phyloP scores from a whole-genome alignment of 306 rosid genomes.

The Lathyrus sativus region DNA sequence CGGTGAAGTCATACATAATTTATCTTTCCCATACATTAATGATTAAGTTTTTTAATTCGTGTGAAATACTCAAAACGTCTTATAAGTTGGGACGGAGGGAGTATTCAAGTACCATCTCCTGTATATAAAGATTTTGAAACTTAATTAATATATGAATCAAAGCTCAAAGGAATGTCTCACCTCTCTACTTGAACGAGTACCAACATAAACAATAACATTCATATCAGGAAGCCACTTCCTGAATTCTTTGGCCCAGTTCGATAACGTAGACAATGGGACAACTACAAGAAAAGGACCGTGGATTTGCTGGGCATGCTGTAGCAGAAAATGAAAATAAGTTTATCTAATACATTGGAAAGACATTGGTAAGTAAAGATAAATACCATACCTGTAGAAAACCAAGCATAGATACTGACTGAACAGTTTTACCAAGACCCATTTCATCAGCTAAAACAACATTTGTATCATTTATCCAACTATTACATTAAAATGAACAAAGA shows the following conservation, averaged over 20 bases:
- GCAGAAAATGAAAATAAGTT: constrained; percentile 24
- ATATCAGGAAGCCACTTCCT: constrained; percentile 99
- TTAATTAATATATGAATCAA: constrained; percentile 21
- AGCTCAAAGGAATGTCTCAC: constrained; percentile 50
- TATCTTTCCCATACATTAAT: no score
- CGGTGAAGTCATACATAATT: no score
- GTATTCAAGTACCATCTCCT: background rate
- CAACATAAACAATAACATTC: constrained; percentile 94
- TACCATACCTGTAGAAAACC: constrained; percentile 88
- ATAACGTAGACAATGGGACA: constrained; percentile 92
- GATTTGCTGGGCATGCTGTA: constrained; percentile 94
- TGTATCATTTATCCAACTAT: constrained; percentile 95
- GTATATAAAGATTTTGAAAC: background rate
- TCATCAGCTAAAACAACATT: constrained; percentile 99
- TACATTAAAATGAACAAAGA: constrained; percentile 40
- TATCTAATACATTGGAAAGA: constrained; percentile 7
- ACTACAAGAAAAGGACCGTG: constrained; percentile 97
- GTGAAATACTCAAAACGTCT: no score
- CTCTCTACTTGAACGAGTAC: constrained; percentile 99
- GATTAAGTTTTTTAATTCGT: no score
- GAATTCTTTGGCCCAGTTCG: constrained; percentile 99
- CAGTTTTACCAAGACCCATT: constrained; percentile 99
- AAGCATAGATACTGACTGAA: constrained; percentile 98
- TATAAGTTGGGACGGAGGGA: no score
- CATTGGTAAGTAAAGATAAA: constrained; percentile 33